phyloP scores from a whole-genome alignment of 78 protist genomes.

The Dictyostelium capitatum region DNA sequence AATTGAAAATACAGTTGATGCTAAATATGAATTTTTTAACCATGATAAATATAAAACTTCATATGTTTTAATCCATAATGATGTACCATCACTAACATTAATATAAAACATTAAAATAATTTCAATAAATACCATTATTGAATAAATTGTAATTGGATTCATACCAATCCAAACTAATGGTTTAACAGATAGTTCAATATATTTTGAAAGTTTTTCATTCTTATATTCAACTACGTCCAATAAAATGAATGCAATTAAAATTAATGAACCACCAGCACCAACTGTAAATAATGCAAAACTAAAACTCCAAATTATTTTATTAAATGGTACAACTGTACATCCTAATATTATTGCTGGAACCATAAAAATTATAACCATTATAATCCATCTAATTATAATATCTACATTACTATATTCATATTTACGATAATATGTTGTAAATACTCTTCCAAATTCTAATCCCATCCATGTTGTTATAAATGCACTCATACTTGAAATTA shows the following conservation, averaged over 20 bases:
- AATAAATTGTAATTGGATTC: constrained; percentile 73
- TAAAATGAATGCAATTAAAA: constrained; percentile 3
- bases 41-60: constrained; percentile 38
- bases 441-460: constrained; percentile 57
- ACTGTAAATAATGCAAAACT: constrained; percentile 73
- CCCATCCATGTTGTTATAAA: constrained; percentile 75
- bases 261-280: constrained; percentile 26
- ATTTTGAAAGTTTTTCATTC: background rate
- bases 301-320: constrained; percentile 61
- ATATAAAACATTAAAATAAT: constrained; percentile 70
- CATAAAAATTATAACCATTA: background rate
- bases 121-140: constrained; percentile 70
- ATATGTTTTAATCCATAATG: constrained; percentile 30
- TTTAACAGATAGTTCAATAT: background rate
- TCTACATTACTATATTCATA: background rate
- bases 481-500: constrained; percentile 45
- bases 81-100: background rate
- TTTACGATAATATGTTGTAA: constrained; percentile 15
- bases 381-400: constrained; percentile 27
- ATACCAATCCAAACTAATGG: constrained; percentile 67
- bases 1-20: constrained; percentile 40
- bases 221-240: constrained; percentile 30
- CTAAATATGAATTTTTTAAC: constrained; percentile 49
- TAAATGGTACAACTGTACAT: constrained; percentile 27
- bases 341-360: constrained; percentile 19